Conservation (phyloP, 2,329 filamentous ascomycete genomes). For the Cercospora janseana region DNA sequence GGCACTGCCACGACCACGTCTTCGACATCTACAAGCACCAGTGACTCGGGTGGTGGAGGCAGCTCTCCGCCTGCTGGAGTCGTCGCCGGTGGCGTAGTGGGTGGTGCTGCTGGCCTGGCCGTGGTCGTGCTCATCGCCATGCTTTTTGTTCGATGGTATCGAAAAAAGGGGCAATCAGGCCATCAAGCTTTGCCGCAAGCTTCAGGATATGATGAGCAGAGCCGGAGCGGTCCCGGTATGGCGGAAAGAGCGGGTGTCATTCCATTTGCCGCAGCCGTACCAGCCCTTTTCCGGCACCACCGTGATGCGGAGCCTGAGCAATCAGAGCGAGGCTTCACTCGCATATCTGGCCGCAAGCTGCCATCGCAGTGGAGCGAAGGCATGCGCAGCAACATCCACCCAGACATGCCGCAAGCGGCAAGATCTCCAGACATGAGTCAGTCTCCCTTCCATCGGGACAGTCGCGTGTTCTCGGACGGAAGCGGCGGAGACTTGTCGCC, state of each 20-base stretch:
- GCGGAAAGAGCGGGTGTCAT: slow-evolving; percentile 41
- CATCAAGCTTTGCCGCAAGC: slow-evolving; percentile 32
- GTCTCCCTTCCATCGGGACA: slow-evolving; percentile 48
- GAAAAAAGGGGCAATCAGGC: slow-evolving; percentile 33
- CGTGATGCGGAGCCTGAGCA: slow-evolving; percentile 27
- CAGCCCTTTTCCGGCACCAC: slow-evolving; percentile 40
- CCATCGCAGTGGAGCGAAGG: slow-evolving; percentile 51
- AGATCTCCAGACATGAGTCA: slow-evolving; percentile 29
- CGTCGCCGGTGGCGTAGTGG: slow-evolving; percentile 62
- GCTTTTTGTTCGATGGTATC: slow-evolving; percentile 54
- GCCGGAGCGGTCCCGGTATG: slow-evolving; percentile 39
- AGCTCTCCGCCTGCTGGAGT: slow-evolving; percentile 48
- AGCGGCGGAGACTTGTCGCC: slow-evolving; percentile 29
- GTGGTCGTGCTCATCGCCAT: slow-evolving; percentile 52
- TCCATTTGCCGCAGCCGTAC: slow-evolving; percentile 40
- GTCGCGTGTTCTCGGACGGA: slow-evolving; percentile 44
- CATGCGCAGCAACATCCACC: slow-evolving; percentile 40
- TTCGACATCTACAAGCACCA: slow-evolving; percentile 16
- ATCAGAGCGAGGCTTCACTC: slow-evolving; percentile 46
- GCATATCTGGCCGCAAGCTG: slow-evolving; percentile 50
- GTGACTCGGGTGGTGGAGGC: slow-evolving; percentile 6
- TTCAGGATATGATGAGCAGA: slow-evolving; percentile 20
- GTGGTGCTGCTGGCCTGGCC: slow-evolving; percentile 58
- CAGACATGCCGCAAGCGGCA: slow-evolving; percentile 23
- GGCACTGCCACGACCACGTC: slow-evolving; percentile 15